These are phyloP conservation scores for Bipolaris bicolor DNA, from an alignment of 2,329 filamentous ascomycete species.

Conservation along the genomic window DNA sequence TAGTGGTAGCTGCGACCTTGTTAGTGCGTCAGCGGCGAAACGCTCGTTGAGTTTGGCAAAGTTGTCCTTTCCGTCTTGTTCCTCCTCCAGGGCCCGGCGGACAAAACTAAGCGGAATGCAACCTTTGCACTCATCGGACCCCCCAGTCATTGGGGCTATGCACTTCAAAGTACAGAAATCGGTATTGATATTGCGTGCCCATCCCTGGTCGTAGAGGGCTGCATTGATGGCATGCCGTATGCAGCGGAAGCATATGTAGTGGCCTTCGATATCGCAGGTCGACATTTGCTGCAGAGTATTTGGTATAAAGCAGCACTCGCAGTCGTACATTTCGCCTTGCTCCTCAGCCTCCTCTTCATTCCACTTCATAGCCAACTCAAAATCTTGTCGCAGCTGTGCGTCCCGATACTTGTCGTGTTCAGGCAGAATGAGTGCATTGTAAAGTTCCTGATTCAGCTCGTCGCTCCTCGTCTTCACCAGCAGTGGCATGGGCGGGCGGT, in stretches of 20 bases:
- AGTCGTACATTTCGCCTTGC: conserved; percentile 64
- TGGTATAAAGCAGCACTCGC: conserved; percentile 77
- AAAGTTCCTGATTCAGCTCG: conserved; percentile 59
- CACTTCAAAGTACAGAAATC: conserved; percentile 78
- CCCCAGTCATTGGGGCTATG: conserved; percentile 71
- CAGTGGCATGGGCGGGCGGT: conserved; percentile 64
- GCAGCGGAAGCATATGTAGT: conserved; percentile 82
- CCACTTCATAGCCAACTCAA: conserved; percentile 51
- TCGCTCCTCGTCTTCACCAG: conserved; percentile 70
- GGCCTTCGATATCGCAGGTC: conserved; percentile 70
- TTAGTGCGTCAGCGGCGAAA: conserved; percentile 75
- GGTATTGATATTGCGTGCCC: conserved; percentile 78
- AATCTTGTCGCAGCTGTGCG: conserved; percentile 51
- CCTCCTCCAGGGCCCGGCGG: conserved; percentile 71
- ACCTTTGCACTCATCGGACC: conserved; percentile 67
- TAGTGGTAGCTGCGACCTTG: conserved; percentile 75
- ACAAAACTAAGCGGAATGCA: conserved; percentile 73
- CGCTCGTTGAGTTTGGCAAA: conserved; percentile 79
- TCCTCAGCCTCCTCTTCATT: conserved; percentile 58
- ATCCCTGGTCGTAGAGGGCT: conserved; percentile 91
- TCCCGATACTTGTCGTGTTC: conserved; percentile 48
- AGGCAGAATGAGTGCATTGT: conserved; percentile 53
- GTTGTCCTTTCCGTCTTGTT: conserved; percentile 72
- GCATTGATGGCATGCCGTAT: conserved; percentile 82
- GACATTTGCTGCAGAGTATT: conserved; percentile 76